phyloP scores from a whole-genome alignment of 495 filamentous ascomycete species.

The Penicillium bialowiezense region DNA sequence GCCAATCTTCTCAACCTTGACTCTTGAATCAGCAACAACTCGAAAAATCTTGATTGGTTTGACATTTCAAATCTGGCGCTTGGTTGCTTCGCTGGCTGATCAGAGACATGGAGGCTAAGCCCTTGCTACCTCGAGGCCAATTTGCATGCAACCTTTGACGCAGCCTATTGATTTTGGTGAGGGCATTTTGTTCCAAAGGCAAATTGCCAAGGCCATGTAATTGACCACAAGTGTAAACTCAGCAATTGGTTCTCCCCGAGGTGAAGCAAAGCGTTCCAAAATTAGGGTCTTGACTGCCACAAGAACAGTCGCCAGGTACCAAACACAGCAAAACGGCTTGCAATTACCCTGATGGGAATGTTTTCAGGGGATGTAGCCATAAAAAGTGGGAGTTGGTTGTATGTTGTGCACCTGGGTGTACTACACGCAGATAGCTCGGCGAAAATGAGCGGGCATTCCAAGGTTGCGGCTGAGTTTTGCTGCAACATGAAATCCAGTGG shows the following conservation, averaged over 20 bases:
- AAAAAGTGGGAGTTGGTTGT: no score
- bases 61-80: no score
- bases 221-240: background rate
- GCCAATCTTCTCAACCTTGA: no score
- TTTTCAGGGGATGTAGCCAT: no score
- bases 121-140: conserved; percentile 1
- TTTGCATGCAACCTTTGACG: conserved; percentile 6
- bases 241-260: no score
- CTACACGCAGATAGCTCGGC: background rate
- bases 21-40: no score
- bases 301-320: background rate
- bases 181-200: background rate
- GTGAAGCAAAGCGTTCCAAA: background rate
- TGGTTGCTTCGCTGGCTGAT: background rate
- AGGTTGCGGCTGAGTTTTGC: background rate
- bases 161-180: no score
- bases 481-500: background rate
- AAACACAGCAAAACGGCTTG: no score
- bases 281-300: background rate
- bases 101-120: background rate
- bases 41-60: background rate
- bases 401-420: conserved; percentile 3
- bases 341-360: no score
- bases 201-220: background rate
- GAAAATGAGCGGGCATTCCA: background rate